Conservation (phyloP, 495 filamentous ascomycete species). For the Trypethelium eluteriae region DNA sequence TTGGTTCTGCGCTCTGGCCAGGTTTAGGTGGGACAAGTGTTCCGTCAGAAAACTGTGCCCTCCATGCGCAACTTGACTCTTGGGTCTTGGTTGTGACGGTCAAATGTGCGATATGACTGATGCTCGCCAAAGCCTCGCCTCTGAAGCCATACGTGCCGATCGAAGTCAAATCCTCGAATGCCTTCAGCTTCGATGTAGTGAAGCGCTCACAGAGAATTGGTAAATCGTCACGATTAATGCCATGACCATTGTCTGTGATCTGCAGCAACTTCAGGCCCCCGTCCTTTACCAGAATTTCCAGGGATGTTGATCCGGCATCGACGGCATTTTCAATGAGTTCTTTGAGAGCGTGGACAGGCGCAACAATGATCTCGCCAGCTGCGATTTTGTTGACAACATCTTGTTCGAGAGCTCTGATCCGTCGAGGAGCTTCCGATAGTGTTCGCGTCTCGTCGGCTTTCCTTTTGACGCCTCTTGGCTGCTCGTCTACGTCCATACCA, state of each 20-base stretch:
- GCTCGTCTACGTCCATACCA: conserved; percentile 42
- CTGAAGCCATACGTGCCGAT: conserved; percentile 97
- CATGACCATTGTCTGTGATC: conserved; percentile 96
- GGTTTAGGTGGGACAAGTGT: conserved; percentile 80
- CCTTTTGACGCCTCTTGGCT: conserved; percentile 56
- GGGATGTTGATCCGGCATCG: conserved; percentile 83
- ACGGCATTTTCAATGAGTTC: conserved; percentile 97
- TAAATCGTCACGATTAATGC: conserved; percentile 84
- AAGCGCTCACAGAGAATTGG: conserved; percentile 93
- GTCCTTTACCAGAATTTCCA: conserved; percentile 91
- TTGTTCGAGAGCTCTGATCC: conserved; percentile 83
- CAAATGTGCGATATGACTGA: conserved; percentile 96
- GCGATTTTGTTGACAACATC: conserved; percentile 99
- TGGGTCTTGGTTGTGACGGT: conserved; percentile 90
- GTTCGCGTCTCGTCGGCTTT: conserved; percentile 47
- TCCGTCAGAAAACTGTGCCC: conserved; percentile 77
- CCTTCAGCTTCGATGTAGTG: conserved; percentile 92
- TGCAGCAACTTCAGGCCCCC: conserved; percentile 95
- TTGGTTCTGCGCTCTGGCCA: conserved; percentile 83
- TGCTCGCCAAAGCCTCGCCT: conserved; percentile 93
- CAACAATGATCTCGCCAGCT: conserved; percentile 98
- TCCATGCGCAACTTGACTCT: conserved; percentile 82
- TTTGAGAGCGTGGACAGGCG: conserved; percentile 93
- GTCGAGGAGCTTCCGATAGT: conserved; percentile 47
- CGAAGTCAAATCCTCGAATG: conserved; percentile 84